phyloP scores from a whole-genome alignment of 2,329 filamentous ascomycete species.

The Pseudocercospora pini-densiflorae region DNA sequence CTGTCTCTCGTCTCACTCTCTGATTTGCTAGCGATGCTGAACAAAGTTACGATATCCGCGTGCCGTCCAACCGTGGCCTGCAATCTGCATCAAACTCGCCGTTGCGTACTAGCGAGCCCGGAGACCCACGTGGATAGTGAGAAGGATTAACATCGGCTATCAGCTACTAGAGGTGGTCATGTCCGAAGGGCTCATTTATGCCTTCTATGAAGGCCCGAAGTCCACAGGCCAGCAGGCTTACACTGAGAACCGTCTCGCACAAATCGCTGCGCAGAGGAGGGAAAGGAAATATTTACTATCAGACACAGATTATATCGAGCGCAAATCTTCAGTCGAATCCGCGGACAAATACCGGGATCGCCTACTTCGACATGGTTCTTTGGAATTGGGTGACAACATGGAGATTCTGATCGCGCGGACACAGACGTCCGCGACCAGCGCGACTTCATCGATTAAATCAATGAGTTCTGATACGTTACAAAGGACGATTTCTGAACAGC shows the following conservation, averaged over 20 bases:
- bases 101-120: neutral
- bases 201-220: conserved; percentile 26
- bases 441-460: conserved; percentile 12
- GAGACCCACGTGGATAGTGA: conserved; percentile 14
- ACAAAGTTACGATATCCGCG: conserved; percentile 5
- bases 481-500: conserved; percentile 20
- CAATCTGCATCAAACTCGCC: conserved; percentile 2
- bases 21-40: conserved; percentile 10
- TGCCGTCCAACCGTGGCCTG: conserved; percentile 6
- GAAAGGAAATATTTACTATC: conserved; percentile 4
- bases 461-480: conserved; percentile 12
- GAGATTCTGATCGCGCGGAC: conserved; percentile 13
- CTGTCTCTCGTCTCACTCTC: neutral
- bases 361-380: neutral
- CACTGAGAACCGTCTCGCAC: conserved; percentile 23
- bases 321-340: neutral
- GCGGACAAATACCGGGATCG: conserved; percentile 11
- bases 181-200: conserved; percentile 26
- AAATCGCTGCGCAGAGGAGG: conserved; percentile 18
- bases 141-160: conserved; percentile 18
- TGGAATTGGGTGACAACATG: conserved; percentile 12
- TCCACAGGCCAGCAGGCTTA: conserved; percentile 26
- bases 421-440: neutral
- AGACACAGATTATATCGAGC: neutral
- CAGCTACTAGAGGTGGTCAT: conserved; percentile 13